These are phyloP conservation scores for Sanghuangporus sanghuang DNA, from an alignment of 1,284 basidiomycete species.

Conservation along the genomic window DNA sequence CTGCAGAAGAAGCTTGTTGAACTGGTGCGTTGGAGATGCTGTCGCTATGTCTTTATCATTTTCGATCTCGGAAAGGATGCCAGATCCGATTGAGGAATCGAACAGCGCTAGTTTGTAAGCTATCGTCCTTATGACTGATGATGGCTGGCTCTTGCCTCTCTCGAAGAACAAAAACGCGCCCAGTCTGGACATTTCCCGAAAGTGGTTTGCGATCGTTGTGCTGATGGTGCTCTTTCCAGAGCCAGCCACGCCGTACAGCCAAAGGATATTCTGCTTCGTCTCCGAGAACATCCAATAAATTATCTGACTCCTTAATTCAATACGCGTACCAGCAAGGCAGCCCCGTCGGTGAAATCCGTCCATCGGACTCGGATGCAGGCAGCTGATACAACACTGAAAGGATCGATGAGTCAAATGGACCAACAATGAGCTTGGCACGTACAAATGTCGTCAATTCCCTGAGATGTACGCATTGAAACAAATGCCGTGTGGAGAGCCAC, in stretches of 20 bases:
- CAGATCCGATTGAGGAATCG: slow-evolving; percentile 8
- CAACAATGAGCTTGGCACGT: neutral
- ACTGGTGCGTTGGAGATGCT: neutral
- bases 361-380: neutral
- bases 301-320: neutral
- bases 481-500: neutral
- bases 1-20: neutral
- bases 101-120: slow-evolving; percentile 19
- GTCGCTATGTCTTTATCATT: neutral
- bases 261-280: neutral
- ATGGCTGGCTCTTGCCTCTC: slow-evolving; percentile 17
- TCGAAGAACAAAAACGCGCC: slow-evolving; percentile 19
- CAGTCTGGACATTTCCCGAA: neutral
- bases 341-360: neutral
- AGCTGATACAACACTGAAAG: neutral
- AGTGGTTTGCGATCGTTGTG: slow-evolving; percentile 10
- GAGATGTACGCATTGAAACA: neutral
- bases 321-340: slow-evolving; percentile 10
- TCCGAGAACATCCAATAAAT: neutral
- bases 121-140: slow-evolving; percentile 20
- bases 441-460: neutral
- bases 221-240: slow-evolving; percentile 24
- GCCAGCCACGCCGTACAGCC: slow-evolving; percentile 29
- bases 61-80: neutral
- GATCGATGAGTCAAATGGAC: neutral